Evolutionary conservation across 805 yeast genomes (phyloP).

Genomic region (Lipomyces starkeyi): DNA sequence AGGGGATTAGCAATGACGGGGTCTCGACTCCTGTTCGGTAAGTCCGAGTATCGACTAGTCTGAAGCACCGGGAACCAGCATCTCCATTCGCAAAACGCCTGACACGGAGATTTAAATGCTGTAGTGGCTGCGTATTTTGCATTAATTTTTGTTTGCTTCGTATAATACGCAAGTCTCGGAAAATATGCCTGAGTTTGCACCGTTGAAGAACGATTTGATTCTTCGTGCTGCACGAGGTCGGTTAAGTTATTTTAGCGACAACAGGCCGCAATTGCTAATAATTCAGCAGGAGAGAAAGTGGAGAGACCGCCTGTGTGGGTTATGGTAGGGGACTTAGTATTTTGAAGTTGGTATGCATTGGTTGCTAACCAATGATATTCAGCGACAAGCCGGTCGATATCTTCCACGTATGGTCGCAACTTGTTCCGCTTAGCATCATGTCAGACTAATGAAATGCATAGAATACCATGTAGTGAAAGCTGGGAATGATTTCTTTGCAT

Average conservation of each 20-base stretch:
- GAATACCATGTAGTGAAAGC: slow-evolving; percentile 92
- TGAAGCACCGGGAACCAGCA: neutral
- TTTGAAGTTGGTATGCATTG: neutral
- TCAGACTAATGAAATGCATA: slow-evolving; percentile 50
- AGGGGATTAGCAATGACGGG: too few relatives aligned
- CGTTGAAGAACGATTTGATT: slow-evolving; percentile 85
- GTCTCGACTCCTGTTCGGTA: neutral
- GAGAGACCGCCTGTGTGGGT: slow-evolving; percentile 99
- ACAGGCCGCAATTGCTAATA: neutral
- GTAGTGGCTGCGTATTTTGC: neutral
- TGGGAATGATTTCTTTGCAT: slow-evolving; percentile 85
- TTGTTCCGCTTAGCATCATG: slow-evolving; percentile 23
- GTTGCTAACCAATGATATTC: slow-evolving; percentile 20
- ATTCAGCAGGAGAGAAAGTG: slow-evolving; percentile 63
- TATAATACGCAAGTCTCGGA: neutral
- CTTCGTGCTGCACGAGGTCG: slow-evolving; percentile 84
- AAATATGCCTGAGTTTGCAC: slow-evolving; percentile 60
- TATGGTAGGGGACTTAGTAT: slow-evolving; percentile 59
- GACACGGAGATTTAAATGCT: neutral
- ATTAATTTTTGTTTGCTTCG: neutral
- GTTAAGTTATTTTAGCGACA: neutral
- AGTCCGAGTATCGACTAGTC: neutral
- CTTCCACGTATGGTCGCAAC: slow-evolving; percentile 47
- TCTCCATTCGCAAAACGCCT: neutral
- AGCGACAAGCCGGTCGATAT: slow-evolving; percentile 96